Evolutionary conservation across 805 yeast genomes (phyloP).

Genomic region (Ogataea zsoltii): DNA sequence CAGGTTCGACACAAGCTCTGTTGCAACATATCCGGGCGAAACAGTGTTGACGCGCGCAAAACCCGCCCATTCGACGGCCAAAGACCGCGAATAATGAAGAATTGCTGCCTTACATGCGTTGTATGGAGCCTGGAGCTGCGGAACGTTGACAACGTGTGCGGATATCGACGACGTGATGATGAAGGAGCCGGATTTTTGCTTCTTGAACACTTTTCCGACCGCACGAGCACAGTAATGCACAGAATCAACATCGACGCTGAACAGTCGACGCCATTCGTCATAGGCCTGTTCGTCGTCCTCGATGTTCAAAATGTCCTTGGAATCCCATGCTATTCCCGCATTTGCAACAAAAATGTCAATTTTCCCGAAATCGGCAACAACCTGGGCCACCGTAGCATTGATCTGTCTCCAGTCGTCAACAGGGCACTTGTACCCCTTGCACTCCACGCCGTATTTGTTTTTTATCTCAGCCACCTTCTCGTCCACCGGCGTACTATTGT

Average conservation of each 20-base stretch:
- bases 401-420: slow-evolving; percentile 53
- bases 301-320: slow-evolving; percentile 53
- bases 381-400: slow-evolving; percentile 47
- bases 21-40: slow-evolving; percentile 84
- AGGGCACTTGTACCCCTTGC: slow-evolving; percentile 64
- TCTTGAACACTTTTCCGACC: slow-evolving; percentile 70
- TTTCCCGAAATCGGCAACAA: slow-evolving; percentile 69
- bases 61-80: slow-evolving; percentile 88
- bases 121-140: slow-evolving; percentile 84
- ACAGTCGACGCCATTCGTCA: slow-evolving; percentile 68
- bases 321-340: slow-evolving; percentile 85
- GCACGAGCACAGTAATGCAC: slow-evolving; percentile 77
- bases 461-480: slow-evolving; percentile 59
- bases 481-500: slow-evolving; percentile 61
- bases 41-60: slow-evolving; percentile 83
- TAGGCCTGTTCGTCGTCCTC: slow-evolving; percentile 45
- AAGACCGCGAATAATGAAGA: slow-evolving; percentile 69
- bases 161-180: slow-evolving; percentile 89
- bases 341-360: slow-evolving; percentile 86
- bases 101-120: slow-evolving; percentile 88
- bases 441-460: slow-evolving; percentile 57
- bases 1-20: slow-evolving; percentile 58
- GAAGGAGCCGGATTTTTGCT: slow-evolving; percentile 75
- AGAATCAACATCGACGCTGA: slow-evolving; percentile 76
- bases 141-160: slow-evolving; percentile 82